Conservation (phyloP, 2,329 filamentous ascomycete species). For the Parascedosporium putredinis region DNA sequence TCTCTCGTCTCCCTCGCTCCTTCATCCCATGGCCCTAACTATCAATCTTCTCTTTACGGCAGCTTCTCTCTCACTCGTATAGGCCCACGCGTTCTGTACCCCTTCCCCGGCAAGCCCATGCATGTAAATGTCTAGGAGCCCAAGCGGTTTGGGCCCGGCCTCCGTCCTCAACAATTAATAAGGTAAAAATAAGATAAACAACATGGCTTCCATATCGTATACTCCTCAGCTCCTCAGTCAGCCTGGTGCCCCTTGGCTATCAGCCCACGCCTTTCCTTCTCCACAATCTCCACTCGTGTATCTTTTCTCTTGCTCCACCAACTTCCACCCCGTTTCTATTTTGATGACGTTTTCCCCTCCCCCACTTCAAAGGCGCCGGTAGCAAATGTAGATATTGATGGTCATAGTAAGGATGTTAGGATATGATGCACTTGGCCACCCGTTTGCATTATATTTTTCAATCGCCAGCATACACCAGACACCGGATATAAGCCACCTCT, state of each 20-base stretch:
- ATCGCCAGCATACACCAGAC: not conserved
- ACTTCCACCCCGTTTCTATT: not conserved
- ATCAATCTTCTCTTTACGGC: not conserved
- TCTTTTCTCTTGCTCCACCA: not conserved
- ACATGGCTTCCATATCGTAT: too few relatives aligned
- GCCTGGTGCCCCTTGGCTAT: too few relatives aligned
- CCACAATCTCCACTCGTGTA: too few relatives aligned
- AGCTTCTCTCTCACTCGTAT: too few relatives aligned
- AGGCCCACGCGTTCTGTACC: not conserved
- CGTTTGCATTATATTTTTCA: not conserved
- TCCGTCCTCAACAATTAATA: not conserved
- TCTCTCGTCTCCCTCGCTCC: not conserved
- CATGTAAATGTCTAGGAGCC: not conserved
- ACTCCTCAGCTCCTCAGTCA: too few relatives aligned
- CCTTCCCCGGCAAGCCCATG: not conserved
- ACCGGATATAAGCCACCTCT: not conserved
- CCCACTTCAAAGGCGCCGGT: not conserved
- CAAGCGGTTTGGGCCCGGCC: not conserved
- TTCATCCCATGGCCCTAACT: not conserved
- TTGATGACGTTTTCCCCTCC: not conserved
- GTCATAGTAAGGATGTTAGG: not conserved
- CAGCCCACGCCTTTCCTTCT: not conserved
- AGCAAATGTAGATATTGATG: not conserved
- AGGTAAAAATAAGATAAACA: not conserved
- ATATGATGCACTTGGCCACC: conserved; percentile 1